Conservation (phyloP, 1,139 yeast species). For the Kodamaea arcana region DNA sequence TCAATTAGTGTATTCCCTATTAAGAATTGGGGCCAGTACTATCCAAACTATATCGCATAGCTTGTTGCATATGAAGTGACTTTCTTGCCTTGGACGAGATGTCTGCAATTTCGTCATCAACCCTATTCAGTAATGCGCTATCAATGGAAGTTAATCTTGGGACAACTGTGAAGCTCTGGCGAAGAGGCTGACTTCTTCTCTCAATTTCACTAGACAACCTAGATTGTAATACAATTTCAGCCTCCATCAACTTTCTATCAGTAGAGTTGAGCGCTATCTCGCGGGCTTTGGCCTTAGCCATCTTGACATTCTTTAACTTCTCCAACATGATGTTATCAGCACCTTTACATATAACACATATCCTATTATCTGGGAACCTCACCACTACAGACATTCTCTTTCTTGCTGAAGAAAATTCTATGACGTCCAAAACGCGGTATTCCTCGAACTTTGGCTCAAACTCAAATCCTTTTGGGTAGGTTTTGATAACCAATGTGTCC, state of each 20-base stretch:
- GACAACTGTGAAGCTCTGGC: slow-evolving; percentile 20
- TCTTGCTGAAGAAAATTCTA: slow-evolving; percentile 83
- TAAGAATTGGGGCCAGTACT: background rate
- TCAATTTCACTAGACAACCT: slow-evolving; percentile 34
- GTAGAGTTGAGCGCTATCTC: slow-evolving; percentile 60
- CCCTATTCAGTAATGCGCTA: slow-evolving; percentile 48
- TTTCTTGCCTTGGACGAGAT: slow-evolving; percentile 57
- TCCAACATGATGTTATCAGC: slow-evolving; percentile 94
- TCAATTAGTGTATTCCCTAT: no score
- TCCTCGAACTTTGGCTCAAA: slow-evolving; percentile 57
- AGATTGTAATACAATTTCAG: slow-evolving; percentile 65
- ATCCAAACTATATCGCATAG: slow-evolving; percentile 48
- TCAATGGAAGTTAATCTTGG: slow-evolving; percentile 47
- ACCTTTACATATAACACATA: slow-evolving; percentile 84
- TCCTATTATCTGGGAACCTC: slow-evolving; percentile 71
- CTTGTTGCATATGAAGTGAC: slow-evolving; percentile 62
- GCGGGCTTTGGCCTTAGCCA: slow-evolving; percentile 59
- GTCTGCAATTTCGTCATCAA: slow-evolving; percentile 55
- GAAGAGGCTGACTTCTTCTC: slow-evolving; percentile 25
- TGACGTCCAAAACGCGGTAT: slow-evolving; percentile 70
- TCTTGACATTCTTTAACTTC: slow-evolving; percentile 50
- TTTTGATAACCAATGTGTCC: slow-evolving; percentile 57
- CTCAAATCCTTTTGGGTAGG: slow-evolving; percentile 81
- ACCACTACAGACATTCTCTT: slow-evolving; percentile 94
- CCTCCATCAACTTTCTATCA: slow-evolving; percentile 73